Conservation (phyloP, 1,284 basidiomycete species). For the Termitomyces sp. region DNA sequence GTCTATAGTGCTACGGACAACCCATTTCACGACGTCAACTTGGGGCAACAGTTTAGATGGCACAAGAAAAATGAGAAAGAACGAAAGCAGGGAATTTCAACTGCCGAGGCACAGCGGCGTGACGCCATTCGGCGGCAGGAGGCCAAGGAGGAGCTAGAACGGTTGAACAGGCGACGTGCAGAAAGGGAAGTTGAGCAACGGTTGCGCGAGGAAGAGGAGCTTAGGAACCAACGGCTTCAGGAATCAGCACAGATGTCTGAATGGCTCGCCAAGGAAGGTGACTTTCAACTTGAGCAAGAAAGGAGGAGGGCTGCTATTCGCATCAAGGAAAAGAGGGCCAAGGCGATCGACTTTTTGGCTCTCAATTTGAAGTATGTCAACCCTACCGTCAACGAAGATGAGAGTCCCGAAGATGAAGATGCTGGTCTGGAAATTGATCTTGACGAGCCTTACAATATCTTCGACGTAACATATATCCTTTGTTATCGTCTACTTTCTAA, state of each 20-base stretch:
- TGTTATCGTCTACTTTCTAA: neutral
- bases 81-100: constrained; percentile 78
- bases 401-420: constrained; percentile 66
- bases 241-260: constrained; percentile 97
- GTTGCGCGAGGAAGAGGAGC: constrained; percentile 88
- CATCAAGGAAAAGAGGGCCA: constrained; percentile 92
- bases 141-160: constrained; percentile 92
- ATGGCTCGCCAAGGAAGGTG: constrained; percentile 96
- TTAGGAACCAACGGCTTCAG: constrained; percentile 80
- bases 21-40: constrained; percentile 95
- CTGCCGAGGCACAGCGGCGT: constrained; percentile 74
- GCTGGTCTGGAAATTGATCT: constrained; percentile 95
- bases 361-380: constrained; percentile 89
- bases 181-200: constrained; percentile 88
- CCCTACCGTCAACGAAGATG: constrained; percentile 63
- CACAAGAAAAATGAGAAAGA: constrained; percentile 98
- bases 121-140: constrained; percentile 84
- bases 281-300: constrained; percentile 96
- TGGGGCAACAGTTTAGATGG: constrained; percentile 95
- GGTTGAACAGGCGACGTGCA: constrained; percentile 84
- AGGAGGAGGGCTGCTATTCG: constrained; percentile 87
- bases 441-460: constrained; percentile 96
- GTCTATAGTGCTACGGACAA: constrained; percentile 94
- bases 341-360: constrained; percentile 91
- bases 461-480: constrained; percentile 62